Percentiles rank a stretch among this genome's conserved stretches.
Conservation (phyloP, 495 filamentous ascomycete species). For the Aspergillus bertholletiae region DNA sequence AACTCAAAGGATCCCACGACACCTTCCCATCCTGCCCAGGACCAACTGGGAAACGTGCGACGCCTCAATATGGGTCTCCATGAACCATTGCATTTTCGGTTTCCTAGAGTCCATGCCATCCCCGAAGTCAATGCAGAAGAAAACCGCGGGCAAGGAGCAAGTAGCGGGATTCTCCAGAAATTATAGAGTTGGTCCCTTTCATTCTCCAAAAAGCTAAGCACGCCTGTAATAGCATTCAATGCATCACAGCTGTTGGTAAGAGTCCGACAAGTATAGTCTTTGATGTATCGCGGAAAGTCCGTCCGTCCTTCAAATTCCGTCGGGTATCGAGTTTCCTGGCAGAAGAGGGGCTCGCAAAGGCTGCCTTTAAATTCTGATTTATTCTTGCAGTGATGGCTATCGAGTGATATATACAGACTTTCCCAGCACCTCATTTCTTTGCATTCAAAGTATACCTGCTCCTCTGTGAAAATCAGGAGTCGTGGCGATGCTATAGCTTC, state of each 20-base stretch:
- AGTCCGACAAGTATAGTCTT: too few relatives aligned
- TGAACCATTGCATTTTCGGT: neutral
- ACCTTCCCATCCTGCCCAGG: neutral
- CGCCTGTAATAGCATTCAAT: neutral
- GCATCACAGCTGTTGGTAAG: neutral
- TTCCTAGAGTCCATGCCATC: neutral
- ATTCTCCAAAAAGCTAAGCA: neutral
- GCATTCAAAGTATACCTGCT: too few relatives aligned
- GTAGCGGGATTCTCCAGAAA: neutral
- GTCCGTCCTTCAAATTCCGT: too few relatives aligned
- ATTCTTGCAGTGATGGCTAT: too few relatives aligned
- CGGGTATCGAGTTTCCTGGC: too few relatives aligned
- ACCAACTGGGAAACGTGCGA: neutral
- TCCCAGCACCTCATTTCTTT: too few relatives aligned
- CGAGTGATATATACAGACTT: too few relatives aligned
- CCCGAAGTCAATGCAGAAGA: neutral
- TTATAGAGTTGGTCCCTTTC: neutral
- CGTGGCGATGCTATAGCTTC: too few relatives aligned
- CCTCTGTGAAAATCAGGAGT: too few relatives aligned
- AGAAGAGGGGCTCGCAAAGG: too few relatives aligned
- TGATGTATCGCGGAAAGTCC: too few relatives aligned
- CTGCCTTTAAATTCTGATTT: too few relatives aligned
- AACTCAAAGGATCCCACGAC: neutral
- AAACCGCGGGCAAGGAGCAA: neutral
- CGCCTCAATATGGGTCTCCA: neutral